These are phyloP conservation scores for Trichosanthes truncata DNA, from an alignment of 306 rosid species.

Conservation along the genomic window DNA sequence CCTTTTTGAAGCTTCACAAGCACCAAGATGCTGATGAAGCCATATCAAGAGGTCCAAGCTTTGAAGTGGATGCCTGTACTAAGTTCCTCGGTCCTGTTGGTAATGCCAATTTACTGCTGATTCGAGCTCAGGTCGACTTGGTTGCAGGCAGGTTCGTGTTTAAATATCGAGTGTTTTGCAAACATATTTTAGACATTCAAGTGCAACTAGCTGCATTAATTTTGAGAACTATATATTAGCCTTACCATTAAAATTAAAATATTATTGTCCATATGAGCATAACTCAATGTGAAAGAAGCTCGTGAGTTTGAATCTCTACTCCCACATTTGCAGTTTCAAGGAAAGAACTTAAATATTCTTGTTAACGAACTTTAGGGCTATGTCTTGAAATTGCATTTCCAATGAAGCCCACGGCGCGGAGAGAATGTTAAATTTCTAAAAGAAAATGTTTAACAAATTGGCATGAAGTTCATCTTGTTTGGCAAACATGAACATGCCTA, in stretches of 20 bases:
- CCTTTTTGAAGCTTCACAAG: slow-evolving; percentile 56
- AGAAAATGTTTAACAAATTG: not conserved
- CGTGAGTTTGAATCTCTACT: not conserved
- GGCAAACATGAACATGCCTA: not conserved
- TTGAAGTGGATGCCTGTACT: slow-evolving; percentile 52
- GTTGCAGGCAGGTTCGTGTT: slow-evolving; percentile 58
- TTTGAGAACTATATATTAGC: not conserved
- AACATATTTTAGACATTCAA: not conserved
- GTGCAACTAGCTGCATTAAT: not conserved
- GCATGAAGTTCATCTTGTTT: not conserved
- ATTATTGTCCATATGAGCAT: not conserved
- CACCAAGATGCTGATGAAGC: slow-evolving; percentile 71
- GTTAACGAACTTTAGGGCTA: not conserved
- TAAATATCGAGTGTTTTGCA: not conserved
- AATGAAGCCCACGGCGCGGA: not conserved
- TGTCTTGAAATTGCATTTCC: not conserved
- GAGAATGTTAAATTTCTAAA: not conserved
- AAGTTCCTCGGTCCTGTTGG: slow-evolving; percentile 71
- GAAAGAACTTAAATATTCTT: not conserved
- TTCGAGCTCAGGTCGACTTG: slow-evolving; percentile 57
- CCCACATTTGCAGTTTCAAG: not conserved
- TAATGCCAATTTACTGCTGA: slow-evolving; percentile 47
- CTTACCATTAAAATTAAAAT: not conserved
- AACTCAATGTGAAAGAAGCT: not conserved
- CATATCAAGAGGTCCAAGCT: slow-evolving; percentile 48